Evolutionary conservation across 2,329 filamentous ascomycete genomes (phyloP).

Genomic region (Pseudocercospora fijiensis): DNA sequence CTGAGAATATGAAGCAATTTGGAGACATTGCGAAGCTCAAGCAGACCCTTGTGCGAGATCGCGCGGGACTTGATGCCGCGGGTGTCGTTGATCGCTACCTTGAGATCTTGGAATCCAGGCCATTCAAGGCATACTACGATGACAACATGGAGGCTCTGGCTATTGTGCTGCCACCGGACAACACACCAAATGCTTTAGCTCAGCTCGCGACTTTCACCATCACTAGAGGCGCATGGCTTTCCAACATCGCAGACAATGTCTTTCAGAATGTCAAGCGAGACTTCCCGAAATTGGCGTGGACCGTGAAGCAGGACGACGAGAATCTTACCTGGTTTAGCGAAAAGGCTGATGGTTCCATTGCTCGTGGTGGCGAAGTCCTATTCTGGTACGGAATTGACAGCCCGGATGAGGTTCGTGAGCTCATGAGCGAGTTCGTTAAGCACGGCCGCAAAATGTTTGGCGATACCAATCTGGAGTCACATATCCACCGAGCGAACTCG

Average conservation of each 20-base stretch:
- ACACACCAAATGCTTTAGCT: slow-evolving; percentile 66
- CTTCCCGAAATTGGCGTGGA: slow-evolving; percentile 87
- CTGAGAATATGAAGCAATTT: slow-evolving; percentile 70
- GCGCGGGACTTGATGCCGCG: slow-evolving; percentile 75
- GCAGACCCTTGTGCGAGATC: slow-evolving; percentile 76
- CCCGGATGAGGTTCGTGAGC: slow-evolving; percentile 73
- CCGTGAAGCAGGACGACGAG: slow-evolving; percentile 93
- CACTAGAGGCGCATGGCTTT: slow-evolving; percentile 91
- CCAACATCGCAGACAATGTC: slow-evolving; percentile 91
- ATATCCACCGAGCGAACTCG: slow-evolving; percentile 74
- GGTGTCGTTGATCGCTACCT: slow-evolving; percentile 86
- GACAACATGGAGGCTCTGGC: slow-evolving; percentile 90
- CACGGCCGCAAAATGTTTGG: slow-evolving; percentile 84
- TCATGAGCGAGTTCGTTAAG: slow-evolving; percentile 81
- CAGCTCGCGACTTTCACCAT: slow-evolving; percentile 89
- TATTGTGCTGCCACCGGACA: slow-evolving; percentile 75
- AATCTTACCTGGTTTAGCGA: slow-evolving; percentile 98
- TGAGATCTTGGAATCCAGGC: slow-evolving; percentile 69
- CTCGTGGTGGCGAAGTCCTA: slow-evolving; percentile 74
- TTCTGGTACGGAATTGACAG: slow-evolving; percentile 94
- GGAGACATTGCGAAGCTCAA: slow-evolving; percentile 75
- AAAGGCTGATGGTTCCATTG: slow-evolving; percentile 90
- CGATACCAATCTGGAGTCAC: slow-evolving; percentile 83
- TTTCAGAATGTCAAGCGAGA: slow-evolving; percentile 93
- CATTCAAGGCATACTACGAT: slow-evolving; percentile 93